Evolutionary conservation across 495 filamentous ascomycete species (phyloP).

Genomic region (Penicillium verhagenii): DNA sequence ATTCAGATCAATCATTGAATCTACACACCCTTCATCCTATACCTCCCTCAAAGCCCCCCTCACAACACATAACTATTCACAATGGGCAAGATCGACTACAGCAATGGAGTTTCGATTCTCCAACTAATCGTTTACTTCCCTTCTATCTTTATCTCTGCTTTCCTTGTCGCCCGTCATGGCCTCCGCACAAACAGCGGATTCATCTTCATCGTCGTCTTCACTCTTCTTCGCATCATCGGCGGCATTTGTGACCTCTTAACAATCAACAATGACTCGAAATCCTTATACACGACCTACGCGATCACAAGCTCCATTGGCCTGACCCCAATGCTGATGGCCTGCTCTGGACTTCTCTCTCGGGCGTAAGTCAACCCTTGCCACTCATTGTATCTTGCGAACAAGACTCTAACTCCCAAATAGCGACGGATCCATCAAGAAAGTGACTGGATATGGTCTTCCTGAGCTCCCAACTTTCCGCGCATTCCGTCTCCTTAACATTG

Average conservation of each 20-base stretch:
- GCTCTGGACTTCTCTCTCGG: conserved; percentile 26
- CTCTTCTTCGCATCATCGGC: conserved; percentile 36
- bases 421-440: conserved; percentile 22
- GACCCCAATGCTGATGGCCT: conserved; percentile 28
- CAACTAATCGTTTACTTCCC: conserved; percentile 37
- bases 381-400: neutral
- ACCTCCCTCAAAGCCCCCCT: neutral
- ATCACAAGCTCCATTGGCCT: conserved; percentile 31
- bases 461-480: conserved; percentile 13
- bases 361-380: conserved; percentile 23
- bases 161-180: conserved; percentile 40
- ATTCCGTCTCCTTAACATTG: conserved; percentile 23
- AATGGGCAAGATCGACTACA: conserved; percentile 26
- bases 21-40: neutral
- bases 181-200: conserved; percentile 34
- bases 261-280: conserved; percentile 25
- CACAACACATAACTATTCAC: neutral
- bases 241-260: conserved; percentile 37
- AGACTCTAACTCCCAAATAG: conserved; percentile 9
- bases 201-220: conserved; percentile 38
- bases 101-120: conserved; percentile 36
- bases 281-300: conserved; percentile 21
- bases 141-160: conserved; percentile 26
- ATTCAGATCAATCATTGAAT: neutral
- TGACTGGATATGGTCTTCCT: conserved; percentile 17